Percentiles rank a stretch among this genome's conserved stretches.
These are phyloP conservation scores for Solanum pennellii DNA, from an alignment of 257 asterid genomes.

Conservation along the genomic window DNA sequence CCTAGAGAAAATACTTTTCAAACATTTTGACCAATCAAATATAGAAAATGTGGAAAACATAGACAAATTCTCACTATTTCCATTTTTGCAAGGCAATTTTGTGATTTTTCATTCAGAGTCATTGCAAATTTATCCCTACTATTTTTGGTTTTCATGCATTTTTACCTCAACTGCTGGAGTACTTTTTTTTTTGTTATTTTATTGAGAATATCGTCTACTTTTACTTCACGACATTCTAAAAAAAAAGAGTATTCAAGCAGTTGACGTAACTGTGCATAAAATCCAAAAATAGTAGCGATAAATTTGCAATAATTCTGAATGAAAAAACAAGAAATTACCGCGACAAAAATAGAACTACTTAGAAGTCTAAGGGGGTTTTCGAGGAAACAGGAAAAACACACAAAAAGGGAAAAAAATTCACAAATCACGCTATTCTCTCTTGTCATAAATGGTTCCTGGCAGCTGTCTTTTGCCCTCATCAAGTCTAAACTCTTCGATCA, in stretches of 20 bases:
- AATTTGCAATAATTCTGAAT: neutral
- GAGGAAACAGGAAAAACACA: neutral
- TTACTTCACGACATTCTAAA: neutral
- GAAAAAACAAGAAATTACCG: neutral
- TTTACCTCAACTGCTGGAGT: no score
- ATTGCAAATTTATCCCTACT: no score
- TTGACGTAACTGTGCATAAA: neutral
- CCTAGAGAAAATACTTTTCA: neutral
- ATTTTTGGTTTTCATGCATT: no score
- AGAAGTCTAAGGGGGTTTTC: neutral
- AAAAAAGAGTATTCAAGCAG: neutral
- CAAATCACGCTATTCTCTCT: slow-evolving; percentile 26
- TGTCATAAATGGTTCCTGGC: slow-evolving; percentile 3
- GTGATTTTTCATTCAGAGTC: no score
- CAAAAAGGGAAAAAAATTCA: slow-evolving; percentile 14
- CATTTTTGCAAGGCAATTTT: neutral
- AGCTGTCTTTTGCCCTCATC: neutral
- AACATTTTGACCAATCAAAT: neutral
- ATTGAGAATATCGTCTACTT: no score
- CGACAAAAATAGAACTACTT: neutral
- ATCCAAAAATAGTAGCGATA: neutral
- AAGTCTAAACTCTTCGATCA: slow-evolving; percentile 5
- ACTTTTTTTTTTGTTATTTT: no score
- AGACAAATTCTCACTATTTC: neutral
- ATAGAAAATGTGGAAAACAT: neutral